phyloP scores from a whole-genome alignment of 352 stramenopile genomes.

The Phytophthora kernoviae region DNA sequence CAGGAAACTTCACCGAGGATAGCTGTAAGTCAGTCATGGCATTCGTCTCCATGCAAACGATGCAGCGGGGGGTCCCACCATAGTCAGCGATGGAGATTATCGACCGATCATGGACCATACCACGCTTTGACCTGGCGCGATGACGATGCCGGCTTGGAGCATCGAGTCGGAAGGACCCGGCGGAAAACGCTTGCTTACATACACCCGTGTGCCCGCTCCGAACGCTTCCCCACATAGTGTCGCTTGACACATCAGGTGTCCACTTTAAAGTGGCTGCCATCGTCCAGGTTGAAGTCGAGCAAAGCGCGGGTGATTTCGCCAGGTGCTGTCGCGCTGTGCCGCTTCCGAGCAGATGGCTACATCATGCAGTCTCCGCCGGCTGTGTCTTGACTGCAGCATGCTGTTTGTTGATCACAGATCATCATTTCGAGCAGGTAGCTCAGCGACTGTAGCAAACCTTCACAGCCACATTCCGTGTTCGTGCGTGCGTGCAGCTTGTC shows the following conservation, averaged over 20 bases:
- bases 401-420: no score
- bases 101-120: no score
- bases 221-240: no score
- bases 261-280: no score
- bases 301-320: background rate
- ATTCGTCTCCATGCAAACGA: conserved; percentile 1
- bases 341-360: background rate
- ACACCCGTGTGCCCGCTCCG: no score
- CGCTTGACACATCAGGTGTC: no score
- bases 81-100: background rate
- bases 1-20: background rate
- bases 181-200: no score
- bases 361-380: background rate
- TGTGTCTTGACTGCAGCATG: background rate
- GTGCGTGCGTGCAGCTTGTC: no score
- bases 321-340: background rate
- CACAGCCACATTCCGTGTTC: no score
- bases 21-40: background rate
- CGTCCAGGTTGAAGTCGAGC: background rate
- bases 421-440: no score
- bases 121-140: background rate
- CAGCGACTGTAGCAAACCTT: no score
- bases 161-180: background rate
- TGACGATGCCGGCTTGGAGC: background rate
- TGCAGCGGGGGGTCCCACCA: background rate